phyloP scores from a whole-genome alignment of 2,329 filamentous ascomycete genomes.

The Aschersonia sp. region DNA sequence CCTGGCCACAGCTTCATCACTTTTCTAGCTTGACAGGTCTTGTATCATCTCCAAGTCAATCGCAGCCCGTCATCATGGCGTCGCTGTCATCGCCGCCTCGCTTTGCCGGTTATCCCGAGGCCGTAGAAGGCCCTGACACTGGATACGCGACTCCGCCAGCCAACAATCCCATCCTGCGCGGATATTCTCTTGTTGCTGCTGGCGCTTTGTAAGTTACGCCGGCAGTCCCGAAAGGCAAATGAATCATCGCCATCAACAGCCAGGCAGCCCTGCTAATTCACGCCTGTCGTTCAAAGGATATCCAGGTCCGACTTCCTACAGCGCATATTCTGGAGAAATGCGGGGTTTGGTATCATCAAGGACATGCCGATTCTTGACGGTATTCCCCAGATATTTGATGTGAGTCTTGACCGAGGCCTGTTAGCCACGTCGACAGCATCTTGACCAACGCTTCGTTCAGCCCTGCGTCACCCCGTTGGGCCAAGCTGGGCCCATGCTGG shows the following conservation, averaged over 20 bases:
- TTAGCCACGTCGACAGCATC: neutral
- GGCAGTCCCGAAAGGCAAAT: no score
- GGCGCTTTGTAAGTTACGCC: slow-evolving; percentile 4
- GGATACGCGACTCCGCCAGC: slow-evolving; percentile 23
- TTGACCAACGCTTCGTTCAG: slow-evolving; percentile 14
- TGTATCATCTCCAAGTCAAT: neutral
- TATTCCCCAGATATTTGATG: slow-evolving; percentile 30
- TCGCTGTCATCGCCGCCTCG: slow-evolving; percentile 1
- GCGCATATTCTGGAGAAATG: slow-evolving; percentile 55
- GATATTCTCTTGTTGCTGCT: slow-evolving; percentile 34
- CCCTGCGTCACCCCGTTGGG: slow-evolving; percentile 41
- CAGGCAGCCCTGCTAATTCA: neutral
- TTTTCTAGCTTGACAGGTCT: no score
- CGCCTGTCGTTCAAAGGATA: slow-evolving; percentile 28
- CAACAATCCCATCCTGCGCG: slow-evolving; percentile 57
- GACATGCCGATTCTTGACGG: slow-evolving; percentile 31
- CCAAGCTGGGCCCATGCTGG: slow-evolving; percentile 20
- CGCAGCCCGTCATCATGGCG: neutral
- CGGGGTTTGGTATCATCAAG: slow-evolving; percentile 35
- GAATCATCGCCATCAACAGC: no score
- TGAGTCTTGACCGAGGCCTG: slow-evolving; percentile 10
- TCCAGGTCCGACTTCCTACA: slow-evolving; percentile 46
- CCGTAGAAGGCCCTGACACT: slow-evolving; percentile 19
- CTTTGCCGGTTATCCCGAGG: slow-evolving; percentile 29
- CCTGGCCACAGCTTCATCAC: no score